phyloP scores from a whole-genome alignment of 768 basidiomycete species.

The Epithele typhae region DNA sequence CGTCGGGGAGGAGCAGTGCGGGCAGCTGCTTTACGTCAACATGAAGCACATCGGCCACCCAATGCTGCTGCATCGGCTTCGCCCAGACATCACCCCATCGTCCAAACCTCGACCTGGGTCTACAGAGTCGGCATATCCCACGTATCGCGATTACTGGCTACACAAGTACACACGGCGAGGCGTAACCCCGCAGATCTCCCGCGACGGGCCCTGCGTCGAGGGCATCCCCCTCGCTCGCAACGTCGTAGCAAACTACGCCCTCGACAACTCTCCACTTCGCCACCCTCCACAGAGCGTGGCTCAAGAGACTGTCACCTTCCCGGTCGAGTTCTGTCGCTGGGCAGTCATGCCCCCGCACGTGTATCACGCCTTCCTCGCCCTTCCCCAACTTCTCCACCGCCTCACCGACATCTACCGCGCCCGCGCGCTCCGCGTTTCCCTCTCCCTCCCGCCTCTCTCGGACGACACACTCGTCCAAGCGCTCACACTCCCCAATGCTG shows the following conservation, averaged over 20 bases:
- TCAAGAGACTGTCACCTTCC: slow-evolving; percentile 28
- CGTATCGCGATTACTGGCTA: slow-evolving; percentile 58
- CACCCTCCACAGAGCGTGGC: slow-evolving; percentile 6
- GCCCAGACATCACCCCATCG: slow-evolving; percentile 61
- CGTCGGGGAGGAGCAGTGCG: slow-evolving; percentile 46
- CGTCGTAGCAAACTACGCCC: slow-evolving; percentile 15
- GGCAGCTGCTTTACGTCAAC: slow-evolving; percentile 51
- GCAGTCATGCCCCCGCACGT: slow-evolving; percentile 49
- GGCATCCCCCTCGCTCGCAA: slow-evolving; percentile 38
- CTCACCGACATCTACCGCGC: slow-evolving; percentile 64
- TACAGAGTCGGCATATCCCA: slow-evolving; percentile 40
- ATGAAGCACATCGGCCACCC: slow-evolving; percentile 51
- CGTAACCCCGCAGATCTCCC: slow-evolving; percentile 39
- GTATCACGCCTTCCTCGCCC: slow-evolving; percentile 46
- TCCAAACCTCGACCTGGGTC: slow-evolving; percentile 52
- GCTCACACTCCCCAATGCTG: slow-evolving; percentile 65
- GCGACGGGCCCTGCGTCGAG: slow-evolving; percentile 62
- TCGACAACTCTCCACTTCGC: slow-evolving; percentile 26
- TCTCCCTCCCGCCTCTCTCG: slow-evolving; percentile 58
- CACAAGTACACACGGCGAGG: slow-evolving; percentile 49
- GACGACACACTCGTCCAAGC: slow-evolving; percentile 65
- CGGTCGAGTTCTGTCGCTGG: slow-evolving; percentile 47
- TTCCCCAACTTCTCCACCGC: slow-evolving; percentile 66
- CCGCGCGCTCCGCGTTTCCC: slow-evolving; percentile 42
- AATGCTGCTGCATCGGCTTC: slow-evolving; percentile 52